Evolutionary conservation across 176 grass and related monocot genomes (phyloP).

Genomic region (Musa acuminata): DNA sequence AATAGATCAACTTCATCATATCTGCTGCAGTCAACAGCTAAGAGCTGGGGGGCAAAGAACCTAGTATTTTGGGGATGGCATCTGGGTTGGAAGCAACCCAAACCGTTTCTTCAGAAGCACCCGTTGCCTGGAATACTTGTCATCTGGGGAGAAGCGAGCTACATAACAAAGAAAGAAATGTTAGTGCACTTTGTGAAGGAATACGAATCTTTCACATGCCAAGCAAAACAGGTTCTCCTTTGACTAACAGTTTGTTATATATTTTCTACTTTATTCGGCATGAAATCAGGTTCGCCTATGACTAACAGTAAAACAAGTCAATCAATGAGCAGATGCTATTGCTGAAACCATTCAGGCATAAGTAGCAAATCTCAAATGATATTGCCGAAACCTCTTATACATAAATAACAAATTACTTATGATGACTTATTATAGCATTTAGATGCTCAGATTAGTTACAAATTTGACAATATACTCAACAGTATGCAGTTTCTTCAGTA

Average conservation of each 20-base stretch:
- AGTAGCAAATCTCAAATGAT: too few relatives aligned
- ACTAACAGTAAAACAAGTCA: too few relatives aligned
- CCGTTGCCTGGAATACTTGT: slow-evolving; percentile 17
- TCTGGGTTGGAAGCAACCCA: slow-evolving; percentile 18
- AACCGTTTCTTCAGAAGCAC: slow-evolving; percentile 25
- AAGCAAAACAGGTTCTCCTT: not conserved
- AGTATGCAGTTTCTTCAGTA: too few relatives aligned
- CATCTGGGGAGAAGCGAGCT: slow-evolving; percentile 22
- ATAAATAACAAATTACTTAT: too few relatives aligned
- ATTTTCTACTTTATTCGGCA: not conserved
- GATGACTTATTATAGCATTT: too few relatives aligned
- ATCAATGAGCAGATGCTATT: too few relatives aligned
- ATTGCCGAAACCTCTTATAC: too few relatives aligned
- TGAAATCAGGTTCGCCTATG: not conserved
- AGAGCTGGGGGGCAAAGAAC: not conserved
- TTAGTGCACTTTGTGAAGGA: not conserved
- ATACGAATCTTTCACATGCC: not conserved
- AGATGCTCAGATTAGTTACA: too few relatives aligned
- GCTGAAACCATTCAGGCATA: too few relatives aligned
- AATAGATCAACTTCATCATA: not conserved
- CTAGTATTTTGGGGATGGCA: slow-evolving; percentile 3
- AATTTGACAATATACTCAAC: too few relatives aligned
- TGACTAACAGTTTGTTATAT: too few relatives aligned
- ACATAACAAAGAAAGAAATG: not conserved
- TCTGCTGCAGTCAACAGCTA: not conserved